These are phyloP conservation scores for Termitomyces sp. DNA, from an alignment of 768 basidiomycete species.

Conservation along the genomic window DNA sequence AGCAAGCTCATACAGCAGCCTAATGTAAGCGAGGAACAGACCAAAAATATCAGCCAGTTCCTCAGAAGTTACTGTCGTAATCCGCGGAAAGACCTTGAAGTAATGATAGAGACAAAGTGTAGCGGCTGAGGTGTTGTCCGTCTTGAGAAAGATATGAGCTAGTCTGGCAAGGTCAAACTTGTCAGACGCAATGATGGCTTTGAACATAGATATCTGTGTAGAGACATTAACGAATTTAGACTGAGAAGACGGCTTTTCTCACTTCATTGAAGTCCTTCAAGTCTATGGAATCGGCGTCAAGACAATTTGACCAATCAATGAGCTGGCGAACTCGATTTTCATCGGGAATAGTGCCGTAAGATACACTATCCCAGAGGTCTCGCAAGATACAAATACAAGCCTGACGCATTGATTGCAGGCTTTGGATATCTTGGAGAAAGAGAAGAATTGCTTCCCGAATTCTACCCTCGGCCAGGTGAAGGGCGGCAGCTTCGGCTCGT, in stretches of 20 bases:
- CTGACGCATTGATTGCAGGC: slow-evolving; percentile 19
- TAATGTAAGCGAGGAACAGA: slow-evolving; percentile 28
- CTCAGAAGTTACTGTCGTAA: slow-evolving; percentile 17
- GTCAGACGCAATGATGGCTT: slow-evolving; percentile 13
- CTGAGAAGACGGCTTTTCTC: background rate
- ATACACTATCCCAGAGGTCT: slow-evolving; percentile 38
- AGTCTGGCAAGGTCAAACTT: slow-evolving; percentile 23
- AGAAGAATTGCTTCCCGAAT: slow-evolving; percentile 39
- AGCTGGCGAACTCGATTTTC: slow-evolving; percentile 15
- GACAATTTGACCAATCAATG: slow-evolving; percentile 17
- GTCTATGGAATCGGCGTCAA: slow-evolving; percentile 10
- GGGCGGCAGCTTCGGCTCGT: slow-evolving; percentile 43
- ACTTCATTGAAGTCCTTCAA: background rate
- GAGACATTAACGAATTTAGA: background rate
- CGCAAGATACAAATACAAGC: slow-evolving; percentile 36
- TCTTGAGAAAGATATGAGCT: slow-evolving; percentile 22
- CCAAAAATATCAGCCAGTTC: slow-evolving; percentile 25
- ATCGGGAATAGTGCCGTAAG: slow-evolving; percentile 27
- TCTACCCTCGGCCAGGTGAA: slow-evolving; percentile 44
- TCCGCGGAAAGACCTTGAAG: slow-evolving; percentile 23
- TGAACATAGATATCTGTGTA: slow-evolving; percentile 17
- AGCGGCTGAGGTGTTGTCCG: slow-evolving; percentile 24
- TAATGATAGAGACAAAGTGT: slow-evolving; percentile 39
- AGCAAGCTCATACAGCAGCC: slow-evolving; percentile 22
- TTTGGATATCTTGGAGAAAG: slow-evolving; percentile 22